Evolutionary conservation across 495 filamentous ascomycete species (phyloP).

Genomic region (Penicillium waksmanii): DNA sequence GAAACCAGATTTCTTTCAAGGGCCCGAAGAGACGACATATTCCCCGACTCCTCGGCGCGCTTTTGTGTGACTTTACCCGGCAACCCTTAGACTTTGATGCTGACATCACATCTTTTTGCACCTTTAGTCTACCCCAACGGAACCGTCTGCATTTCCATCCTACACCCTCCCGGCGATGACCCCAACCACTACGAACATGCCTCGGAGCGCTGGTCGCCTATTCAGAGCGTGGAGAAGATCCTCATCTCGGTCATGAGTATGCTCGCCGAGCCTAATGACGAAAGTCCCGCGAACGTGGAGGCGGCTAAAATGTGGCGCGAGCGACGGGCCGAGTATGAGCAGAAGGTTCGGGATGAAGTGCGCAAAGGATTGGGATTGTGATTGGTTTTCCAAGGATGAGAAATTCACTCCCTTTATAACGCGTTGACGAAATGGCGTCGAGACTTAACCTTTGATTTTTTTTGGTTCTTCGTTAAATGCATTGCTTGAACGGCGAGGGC

Average conservation of each 20-base stretch:
- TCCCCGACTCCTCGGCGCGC: too few relatives aligned
- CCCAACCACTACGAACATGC: slow-evolving; percentile 99
- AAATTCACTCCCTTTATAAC: slow-evolving; percentile 1
- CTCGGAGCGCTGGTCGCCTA: slow-evolving; percentile 92
- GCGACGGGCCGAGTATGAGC: slow-evolving; percentile 79
- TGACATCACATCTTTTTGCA: neutral
- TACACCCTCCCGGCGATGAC: slow-evolving; percentile 97
- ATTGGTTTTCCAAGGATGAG: slow-evolving; percentile 3
- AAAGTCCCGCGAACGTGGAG: slow-evolving; percentile 97
- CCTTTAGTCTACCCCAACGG: slow-evolving; percentile 84
- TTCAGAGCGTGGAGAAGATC: slow-evolving; percentile 98
- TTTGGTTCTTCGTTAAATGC: slow-evolving; percentile 14
- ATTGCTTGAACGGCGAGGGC: slow-evolving; percentile 28
- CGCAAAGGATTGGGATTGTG: slow-evolving; percentile 63
- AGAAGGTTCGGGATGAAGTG: slow-evolving; percentile 80
- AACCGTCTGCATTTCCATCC: slow-evolving; percentile 94
- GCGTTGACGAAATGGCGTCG: slow-evolving; percentile 29
- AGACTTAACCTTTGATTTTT: slow-evolving; percentile 19
- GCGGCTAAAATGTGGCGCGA: slow-evolving; percentile 99
- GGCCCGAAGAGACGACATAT: neutral
- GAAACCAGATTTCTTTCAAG: neutral
- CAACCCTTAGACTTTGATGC: neutral
- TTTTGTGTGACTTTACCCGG: too few relatives aligned
- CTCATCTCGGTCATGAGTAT: slow-evolving; percentile 98
- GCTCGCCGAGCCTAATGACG: slow-evolving; percentile 97